Evolutionary conservation across 768 basidiomycete species (phyloP).

Genomic region (Grammothele lineata): DNA sequence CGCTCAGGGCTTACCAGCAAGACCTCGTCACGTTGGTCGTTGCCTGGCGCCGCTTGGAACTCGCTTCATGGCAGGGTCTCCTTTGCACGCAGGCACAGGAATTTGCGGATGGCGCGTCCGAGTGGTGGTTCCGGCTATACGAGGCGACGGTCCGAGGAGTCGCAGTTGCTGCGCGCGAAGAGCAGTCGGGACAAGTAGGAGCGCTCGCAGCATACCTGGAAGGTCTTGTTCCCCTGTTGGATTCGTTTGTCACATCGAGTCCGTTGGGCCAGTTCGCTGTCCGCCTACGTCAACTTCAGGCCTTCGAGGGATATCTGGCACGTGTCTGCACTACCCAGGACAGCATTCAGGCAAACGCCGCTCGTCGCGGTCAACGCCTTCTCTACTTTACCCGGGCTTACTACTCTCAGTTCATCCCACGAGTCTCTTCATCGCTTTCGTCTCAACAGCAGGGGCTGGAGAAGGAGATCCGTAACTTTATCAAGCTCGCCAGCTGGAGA

Average conservation of each 20-base stretch:
- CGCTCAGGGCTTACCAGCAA: slow-evolving; percentile 63
- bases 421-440: slow-evolving; percentile 44
- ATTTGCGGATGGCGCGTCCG: slow-evolving; percentile 43
- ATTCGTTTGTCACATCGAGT: slow-evolving; percentile 69
- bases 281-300: slow-evolving; percentile 62
- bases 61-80: slow-evolving; percentile 81
- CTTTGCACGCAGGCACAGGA: slow-evolving; percentile 62
- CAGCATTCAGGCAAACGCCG: not conserved
- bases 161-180: slow-evolving; percentile 42
- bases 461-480: slow-evolving; percentile 75
- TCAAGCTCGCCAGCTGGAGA: slow-evolving; percentile 98
- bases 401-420: slow-evolving; percentile 56
- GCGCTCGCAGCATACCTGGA: slow-evolving; percentile 50
- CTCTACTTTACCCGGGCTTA: slow-evolving; percentile 57
- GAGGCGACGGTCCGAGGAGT: slow-evolving; percentile 68
- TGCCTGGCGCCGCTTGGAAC: slow-evolving; percentile 85
- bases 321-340: slow-evolving; percentile 36
- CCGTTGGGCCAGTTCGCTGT: slow-evolving; percentile 81
- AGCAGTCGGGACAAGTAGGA: slow-evolving; percentile 24
- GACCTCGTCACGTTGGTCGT: slow-evolving; percentile 71
- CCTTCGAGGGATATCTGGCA: slow-evolving; percentile 55
- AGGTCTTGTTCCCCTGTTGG: slow-evolving; percentile 70
- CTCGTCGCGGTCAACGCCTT: slow-evolving; percentile 46
- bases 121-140: slow-evolving; percentile 93
- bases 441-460: slow-evolving; percentile 62